phyloP scores from a whole-genome alignment of 1,139 yeast species.

The Debaryomyces subglobosus region DNA sequence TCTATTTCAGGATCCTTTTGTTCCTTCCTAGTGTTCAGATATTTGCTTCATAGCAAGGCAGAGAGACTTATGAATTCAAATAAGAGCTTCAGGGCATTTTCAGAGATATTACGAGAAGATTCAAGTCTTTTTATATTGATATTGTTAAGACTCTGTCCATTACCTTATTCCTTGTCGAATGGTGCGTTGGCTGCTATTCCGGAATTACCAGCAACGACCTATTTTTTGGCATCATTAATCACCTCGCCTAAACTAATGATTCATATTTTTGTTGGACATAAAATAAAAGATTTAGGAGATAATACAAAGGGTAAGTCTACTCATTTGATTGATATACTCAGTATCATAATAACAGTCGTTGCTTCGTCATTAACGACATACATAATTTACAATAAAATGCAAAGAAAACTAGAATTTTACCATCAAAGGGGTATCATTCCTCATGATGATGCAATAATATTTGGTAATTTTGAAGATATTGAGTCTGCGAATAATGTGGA shows the following conservation, averaged over 20 bases:
- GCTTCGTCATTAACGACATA: slow-evolving; percentile 69
- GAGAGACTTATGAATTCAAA: slow-evolving; percentile 49
- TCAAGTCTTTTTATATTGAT: slow-evolving; percentile 65
- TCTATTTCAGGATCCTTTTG: slow-evolving; percentile 73
- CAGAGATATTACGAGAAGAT: slow-evolving; percentile 69
- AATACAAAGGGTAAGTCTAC: slow-evolving; percentile 51
- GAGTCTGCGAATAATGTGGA: slow-evolving; percentile 35
- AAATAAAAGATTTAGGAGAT: slow-evolving; percentile 72
- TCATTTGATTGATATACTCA: slow-evolving; percentile 61
- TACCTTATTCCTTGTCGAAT: slow-evolving; percentile 89
- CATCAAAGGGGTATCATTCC: slow-evolving; percentile 22
- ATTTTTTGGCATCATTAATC: slow-evolving; percentile 68
- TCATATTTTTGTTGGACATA: slow-evolving; percentile 79
- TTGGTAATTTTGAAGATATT: slow-evolving; percentile 45
- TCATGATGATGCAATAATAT: slow-evolving; percentile 36
- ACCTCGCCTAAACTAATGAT: slow-evolving; percentile 82
- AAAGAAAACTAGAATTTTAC: slow-evolving; percentile 38
- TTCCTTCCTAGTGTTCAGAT: slow-evolving; percentile 71
- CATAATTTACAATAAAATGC: slow-evolving; percentile 68
- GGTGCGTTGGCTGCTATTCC: slow-evolving; percentile 92
- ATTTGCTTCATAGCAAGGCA: slow-evolving; percentile 61
- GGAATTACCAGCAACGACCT: slow-evolving; percentile 62
- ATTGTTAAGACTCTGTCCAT: slow-evolving; percentile 81
- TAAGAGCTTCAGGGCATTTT: slow-evolving; percentile 72
- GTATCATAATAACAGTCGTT: slow-evolving; percentile 59